Conservation (phyloP, 2,329 filamentous ascomycete genomes). For the Pseudogymnoascus sp. region DNA sequence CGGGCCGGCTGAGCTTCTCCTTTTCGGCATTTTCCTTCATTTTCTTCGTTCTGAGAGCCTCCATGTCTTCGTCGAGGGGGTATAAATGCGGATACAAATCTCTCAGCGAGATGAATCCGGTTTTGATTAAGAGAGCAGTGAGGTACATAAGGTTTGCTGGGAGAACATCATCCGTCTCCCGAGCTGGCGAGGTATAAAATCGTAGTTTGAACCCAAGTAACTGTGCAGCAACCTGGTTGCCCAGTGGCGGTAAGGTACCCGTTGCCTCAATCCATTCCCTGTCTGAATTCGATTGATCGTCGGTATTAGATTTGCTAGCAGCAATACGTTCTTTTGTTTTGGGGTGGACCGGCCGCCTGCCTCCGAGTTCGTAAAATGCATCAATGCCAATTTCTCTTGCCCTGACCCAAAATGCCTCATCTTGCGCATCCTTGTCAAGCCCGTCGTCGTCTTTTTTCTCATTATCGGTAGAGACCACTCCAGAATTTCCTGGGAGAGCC, state of each 20-base stretch:
- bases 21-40: constrained; percentile 70
- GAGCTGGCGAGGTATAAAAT: constrained; percentile 79
- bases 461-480: constrained; percentile 58
- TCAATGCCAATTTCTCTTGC: constrained; percentile 68
- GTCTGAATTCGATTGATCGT: constrained; percentile 35
- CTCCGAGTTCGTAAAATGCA: constrained; percentile 85
- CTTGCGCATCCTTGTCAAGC: constrained; percentile 54
- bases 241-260: constrained; percentile 70
- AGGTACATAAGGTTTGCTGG: constrained; percentile 92
- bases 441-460: constrained; percentile 56
- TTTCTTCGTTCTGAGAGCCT: constrained; percentile 59
- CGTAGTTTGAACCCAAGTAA: constrained; percentile 93
- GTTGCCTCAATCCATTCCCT: constrained; percentile 73
- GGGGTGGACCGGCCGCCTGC: constrained; percentile 54
- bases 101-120: constrained; percentile 86
- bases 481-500: constrained; percentile 65
- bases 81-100: constrained; percentile 91
- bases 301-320: constrained; percentile 30
- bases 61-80: constrained; percentile 78
- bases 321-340: constrained; percentile 42
- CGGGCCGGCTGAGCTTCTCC: constrained; percentile 62
- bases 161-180: constrained; percentile 66
- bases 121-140: constrained; percentile 86
- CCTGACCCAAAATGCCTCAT: constrained; percentile 71
- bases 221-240: constrained; percentile 88